phyloP scores from a whole-genome alignment of 2,329 filamentous ascomycete species.

The Neospermospora avenae region DNA sequence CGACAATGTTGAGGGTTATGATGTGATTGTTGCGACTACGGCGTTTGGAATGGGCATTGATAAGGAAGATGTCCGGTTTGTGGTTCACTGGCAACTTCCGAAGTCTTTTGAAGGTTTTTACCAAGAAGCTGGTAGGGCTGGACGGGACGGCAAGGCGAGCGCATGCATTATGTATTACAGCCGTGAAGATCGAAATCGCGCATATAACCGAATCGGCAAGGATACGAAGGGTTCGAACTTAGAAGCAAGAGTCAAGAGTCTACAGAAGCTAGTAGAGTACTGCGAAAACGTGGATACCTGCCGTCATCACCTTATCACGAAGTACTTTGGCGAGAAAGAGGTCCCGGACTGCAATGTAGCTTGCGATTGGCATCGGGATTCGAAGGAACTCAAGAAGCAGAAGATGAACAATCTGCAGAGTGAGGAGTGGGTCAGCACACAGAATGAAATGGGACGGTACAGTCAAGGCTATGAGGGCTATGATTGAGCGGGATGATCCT shows the following conservation, averaged over 20 bases:
- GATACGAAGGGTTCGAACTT: constrained; percentile 41
- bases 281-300: constrained; percentile 75
- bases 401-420: constrained; percentile 54
- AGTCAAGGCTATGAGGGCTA: constrained; percentile 52
- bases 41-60: constrained; percentile 99
- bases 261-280: constrained; percentile 70
- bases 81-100: constrained; percentile 90
- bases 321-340: constrained; percentile 70
- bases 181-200: constrained; percentile 77
- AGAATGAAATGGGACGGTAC: constrained; percentile 56
- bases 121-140: constrained; percentile 89
- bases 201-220: constrained; percentile 52
- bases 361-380: constrained; percentile 76
- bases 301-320: constrained; percentile 70
- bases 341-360: constrained; percentile 66
- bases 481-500: constrained; percentile 24
- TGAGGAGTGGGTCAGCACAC: constrained; percentile 62
- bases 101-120: constrained; percentile 96
- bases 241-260: constrained; percentile 56
- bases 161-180: constrained; percentile 90
- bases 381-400: constrained; percentile 52
- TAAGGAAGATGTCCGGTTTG: constrained; percentile 90
- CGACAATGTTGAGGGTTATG: constrained; percentile 70
- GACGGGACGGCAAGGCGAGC: constrained; percentile 82
- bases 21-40: constrained; percentile 91